Evolutionary conservation across 1,284 basidiomycete species (phyloP), one percentile per base, ranked within the genome.

Genomic region (Ustilago loliicola): DNA sequence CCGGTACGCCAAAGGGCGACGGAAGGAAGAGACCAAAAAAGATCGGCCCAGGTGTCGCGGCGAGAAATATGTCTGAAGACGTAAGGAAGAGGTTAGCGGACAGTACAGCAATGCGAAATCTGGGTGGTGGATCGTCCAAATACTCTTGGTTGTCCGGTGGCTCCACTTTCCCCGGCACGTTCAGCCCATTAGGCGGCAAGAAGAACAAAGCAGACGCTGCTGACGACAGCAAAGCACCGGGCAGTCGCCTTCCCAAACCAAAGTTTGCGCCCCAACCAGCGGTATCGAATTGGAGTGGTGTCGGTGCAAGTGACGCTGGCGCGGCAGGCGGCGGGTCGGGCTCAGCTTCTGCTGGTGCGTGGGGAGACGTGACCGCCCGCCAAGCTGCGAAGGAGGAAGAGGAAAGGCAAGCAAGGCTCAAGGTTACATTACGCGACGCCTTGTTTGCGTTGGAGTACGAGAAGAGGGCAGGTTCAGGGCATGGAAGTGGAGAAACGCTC

Each of bases 61-160:
- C 81, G 1, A 73, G 80, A 47, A 86, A 85, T 63, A 79, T 86
- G 71, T 80, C 80, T 13, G 84, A 86, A 53, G 84, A 85, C 34
- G 80, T 85, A 53, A 78, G 82, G 15, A 83, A 83, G 66, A 66
- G 80, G 38, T 54, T 86, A 13, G 83, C 84, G 2, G 81, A 86
- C 61, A 85, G 82, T 58, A 86, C 84, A 11, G 83, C 84, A 3
- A 84, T 85, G 77, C 71, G 81, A n/a, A 79, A 82, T 38, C 54
- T 84, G 30, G 82, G 80, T 15, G 80, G 75, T 42, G 72, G 76
- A 7, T 67, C 80, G 58, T 63, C 67, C 25, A 83, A 80, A 61
- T 82, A 82, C 50, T 69, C 82, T 9, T 80, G 82, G 80, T 70
- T 82, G 7, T 77, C 77, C 10, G 57, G 75, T 34, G 60, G 60